phyloP scores from a whole-genome alignment of 148 eudicot species.

The Fagopyrum homotropicum region DNA sequence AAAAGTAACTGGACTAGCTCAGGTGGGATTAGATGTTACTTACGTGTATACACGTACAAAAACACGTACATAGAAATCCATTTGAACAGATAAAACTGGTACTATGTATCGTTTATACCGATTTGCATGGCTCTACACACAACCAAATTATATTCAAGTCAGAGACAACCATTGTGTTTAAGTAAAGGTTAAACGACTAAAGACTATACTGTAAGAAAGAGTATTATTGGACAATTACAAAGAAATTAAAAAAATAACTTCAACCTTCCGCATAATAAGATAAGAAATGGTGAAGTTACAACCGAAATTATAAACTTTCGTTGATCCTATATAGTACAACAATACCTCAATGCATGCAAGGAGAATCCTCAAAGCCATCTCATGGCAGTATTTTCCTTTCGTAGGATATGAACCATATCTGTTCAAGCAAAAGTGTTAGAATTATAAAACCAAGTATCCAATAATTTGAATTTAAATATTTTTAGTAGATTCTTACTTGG shows the following conservation, averaged over 20 bases:
- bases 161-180: neutral
- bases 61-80: constrained; percentile 89
- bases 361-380: constrained; percentile 92
- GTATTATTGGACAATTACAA: neutral
- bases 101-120: constrained; percentile 93
- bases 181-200: neutral
- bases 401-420: constrained; percentile 91
- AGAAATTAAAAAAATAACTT: neutral
- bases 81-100: constrained; percentile 81
- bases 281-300: neutral
- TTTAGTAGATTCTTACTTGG: constrained; percentile 55
- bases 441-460: neutral
- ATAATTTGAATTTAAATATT: neutral
- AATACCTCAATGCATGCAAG: constrained; percentile 93
- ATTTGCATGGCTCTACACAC: constrained; percentile 93
- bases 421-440: constrained; percentile 2
- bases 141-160: neutral
- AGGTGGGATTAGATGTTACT: constrained; percentile 22
- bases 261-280: neutral
- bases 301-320: neutral
- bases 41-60: constrained; percentile 94
- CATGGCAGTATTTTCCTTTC: constrained; percentile 89
- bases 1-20: neutral
- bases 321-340: neutral
- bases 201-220: neutral